phyloP scores from a whole-genome alignment of 805 yeast species.

The Kodamaea nitidulidarum region DNA sequence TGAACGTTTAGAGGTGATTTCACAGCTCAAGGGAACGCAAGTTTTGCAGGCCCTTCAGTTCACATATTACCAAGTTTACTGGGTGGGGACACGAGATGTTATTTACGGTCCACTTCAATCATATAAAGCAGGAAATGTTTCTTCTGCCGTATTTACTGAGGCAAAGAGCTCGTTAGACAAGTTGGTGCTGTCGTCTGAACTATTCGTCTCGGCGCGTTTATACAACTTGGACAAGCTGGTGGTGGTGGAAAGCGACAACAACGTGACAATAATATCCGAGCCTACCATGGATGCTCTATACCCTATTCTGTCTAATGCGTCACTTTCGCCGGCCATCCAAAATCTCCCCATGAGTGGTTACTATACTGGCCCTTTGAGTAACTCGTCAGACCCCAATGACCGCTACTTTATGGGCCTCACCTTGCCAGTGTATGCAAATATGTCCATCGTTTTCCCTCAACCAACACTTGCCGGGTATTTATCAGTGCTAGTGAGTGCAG shows the following conservation, averaged over 20 bases:
- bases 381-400: slow-evolving; percentile 25
- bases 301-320: slow-evolving; percentile 47
- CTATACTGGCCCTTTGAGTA: slow-evolving; percentile 62
- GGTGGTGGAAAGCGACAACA: slow-evolving; percentile 39
- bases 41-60: slow-evolving; percentile 62
- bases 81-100: slow-evolving; percentile 58
- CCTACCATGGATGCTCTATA: slow-evolving; percentile 37
- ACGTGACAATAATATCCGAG: slow-evolving; percentile 21
- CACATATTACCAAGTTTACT: slow-evolving; percentile 63
- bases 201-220: slow-evolving; percentile 59
- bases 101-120: slow-evolving; percentile 57
- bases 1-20: slow-evolving; percentile 70
- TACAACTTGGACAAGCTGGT: slow-evolving; percentile 57
- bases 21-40: slow-evolving; percentile 79
- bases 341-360: slow-evolving; percentile 25
- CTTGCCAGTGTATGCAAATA: slow-evolving; percentile 66
- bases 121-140: slow-evolving; percentile 69
- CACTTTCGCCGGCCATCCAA: slow-evolving; percentile 29
- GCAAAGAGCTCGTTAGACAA: slow-evolving; percentile 49
- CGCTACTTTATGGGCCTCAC: slow-evolving; percentile 69
- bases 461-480: slow-evolving; percentile 68
- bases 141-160: slow-evolving; percentile 39
- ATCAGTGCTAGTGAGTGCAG: slow-evolving; percentile 46
- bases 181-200: slow-evolving; percentile 59
- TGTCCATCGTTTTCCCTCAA: slow-evolving; percentile 59